Evolutionary conservation across 441 rosid genomes (phyloP).

Genomic region (Bocquillonia castaneifolia): DNA sequence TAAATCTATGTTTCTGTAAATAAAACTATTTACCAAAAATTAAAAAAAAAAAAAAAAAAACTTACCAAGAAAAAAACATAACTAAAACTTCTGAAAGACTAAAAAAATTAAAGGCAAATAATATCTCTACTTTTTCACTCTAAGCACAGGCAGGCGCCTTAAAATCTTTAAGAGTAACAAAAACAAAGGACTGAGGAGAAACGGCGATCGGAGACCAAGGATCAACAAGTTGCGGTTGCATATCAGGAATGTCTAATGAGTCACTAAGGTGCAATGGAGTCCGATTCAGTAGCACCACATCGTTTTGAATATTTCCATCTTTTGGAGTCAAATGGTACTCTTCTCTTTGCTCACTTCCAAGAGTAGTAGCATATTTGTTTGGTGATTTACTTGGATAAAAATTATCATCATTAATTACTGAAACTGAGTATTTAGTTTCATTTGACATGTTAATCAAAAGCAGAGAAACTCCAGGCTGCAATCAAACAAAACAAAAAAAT

Average conservation of each 20-base stretch:
- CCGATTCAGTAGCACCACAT: slow-evolving; percentile 48
- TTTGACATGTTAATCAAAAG: slow-evolving; percentile 53
- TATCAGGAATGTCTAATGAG: slow-evolving; percentile 32
- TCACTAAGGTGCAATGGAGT: slow-evolving; percentile 36
- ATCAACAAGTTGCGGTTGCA: slow-evolving; percentile 39
- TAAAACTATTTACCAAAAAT: too few relatives aligned
- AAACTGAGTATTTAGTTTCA: slow-evolving; percentile 26
- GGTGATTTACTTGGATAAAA: background rate
- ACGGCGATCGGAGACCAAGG: slow-evolving; percentile 30
- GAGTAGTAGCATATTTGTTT: background rate
- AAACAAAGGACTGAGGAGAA: slow-evolving; percentile 38
- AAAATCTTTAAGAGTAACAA: slow-evolving; percentile 37
- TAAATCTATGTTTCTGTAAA: too few relatives aligned
- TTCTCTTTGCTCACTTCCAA: slow-evolving; percentile 30
- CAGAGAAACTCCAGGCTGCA: slow-evolving; percentile 45
- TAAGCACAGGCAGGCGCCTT: slow-evolving; percentile 50
- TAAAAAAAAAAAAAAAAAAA: too few relatives aligned
- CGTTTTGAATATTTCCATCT: slow-evolving; percentile 50
- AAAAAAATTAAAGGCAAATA: background rate
- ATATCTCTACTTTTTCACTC: background rate
- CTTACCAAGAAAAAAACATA: too few relatives aligned
- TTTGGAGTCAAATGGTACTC: slow-evolving; percentile 60
- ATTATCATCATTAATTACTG: slow-evolving; percentile 27
- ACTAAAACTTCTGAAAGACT: background rate
- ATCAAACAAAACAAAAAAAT: background rate